Conservation (phyloP, 805 yeast species). For the Metschnikowia santaceciliae region DNA sequence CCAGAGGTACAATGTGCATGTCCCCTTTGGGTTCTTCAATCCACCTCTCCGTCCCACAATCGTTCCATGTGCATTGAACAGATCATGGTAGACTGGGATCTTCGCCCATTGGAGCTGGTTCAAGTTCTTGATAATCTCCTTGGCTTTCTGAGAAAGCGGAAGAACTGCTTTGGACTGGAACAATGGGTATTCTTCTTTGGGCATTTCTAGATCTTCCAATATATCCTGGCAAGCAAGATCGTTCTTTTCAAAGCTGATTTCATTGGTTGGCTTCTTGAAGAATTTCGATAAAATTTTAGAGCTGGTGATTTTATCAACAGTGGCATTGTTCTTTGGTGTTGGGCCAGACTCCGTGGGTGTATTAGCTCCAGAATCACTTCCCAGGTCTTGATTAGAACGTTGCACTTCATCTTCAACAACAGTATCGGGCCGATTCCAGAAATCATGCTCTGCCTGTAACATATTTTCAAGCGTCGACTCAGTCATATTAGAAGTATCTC, state of each 20-base stretch:
- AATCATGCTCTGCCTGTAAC: conserved; percentile 34
- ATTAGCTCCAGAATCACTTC: conserved; percentile 11
- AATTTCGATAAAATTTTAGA: neutral
- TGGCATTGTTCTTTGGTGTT: neutral
- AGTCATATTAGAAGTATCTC: conserved; percentile 38
- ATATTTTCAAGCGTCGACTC: conserved; percentile 34
- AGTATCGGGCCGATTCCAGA: conserved; percentile 13
- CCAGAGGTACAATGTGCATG: conserved; percentile 52
- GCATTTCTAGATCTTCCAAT: neutral
- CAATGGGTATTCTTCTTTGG: conserved; percentile 21
- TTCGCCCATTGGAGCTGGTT: conserved; percentile 72
- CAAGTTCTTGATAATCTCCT: conserved; percentile 47
- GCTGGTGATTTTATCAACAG: neutral
- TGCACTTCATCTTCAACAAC: conserved; percentile 13
- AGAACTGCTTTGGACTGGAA: conserved; percentile 31
- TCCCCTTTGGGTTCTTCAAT: conserved; percentile 46
- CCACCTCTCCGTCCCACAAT: conserved; percentile 76
- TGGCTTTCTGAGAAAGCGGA: conserved; percentile 36
- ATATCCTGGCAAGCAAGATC: conserved; percentile 14
- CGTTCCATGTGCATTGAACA: conserved; percentile 81
- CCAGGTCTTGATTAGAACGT: conserved; percentile 10
- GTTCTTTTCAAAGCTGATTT: conserved; percentile 22
- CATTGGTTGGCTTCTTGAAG: conserved; percentile 10
- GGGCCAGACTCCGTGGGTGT: neutral
- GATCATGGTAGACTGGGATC: conserved; percentile 65